These are phyloP conservation scores for Chlorella vulgaris DNA, from an alignment of 139 green algal genomes.

Conservation along the genomic window DNA sequence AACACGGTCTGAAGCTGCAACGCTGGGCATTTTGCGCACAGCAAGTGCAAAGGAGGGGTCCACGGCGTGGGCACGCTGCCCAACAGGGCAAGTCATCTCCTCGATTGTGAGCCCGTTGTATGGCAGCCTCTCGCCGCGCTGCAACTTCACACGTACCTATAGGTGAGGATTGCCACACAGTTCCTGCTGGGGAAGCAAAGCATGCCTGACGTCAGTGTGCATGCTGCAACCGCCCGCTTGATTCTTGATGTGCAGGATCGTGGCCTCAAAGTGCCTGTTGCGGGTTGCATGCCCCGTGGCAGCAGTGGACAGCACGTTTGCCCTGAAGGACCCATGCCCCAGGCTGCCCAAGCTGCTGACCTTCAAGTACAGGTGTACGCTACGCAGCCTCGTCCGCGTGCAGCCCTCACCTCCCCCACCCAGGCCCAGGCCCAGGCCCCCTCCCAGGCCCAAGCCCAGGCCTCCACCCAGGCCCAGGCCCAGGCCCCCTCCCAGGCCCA, in stretches of 20 bases:
- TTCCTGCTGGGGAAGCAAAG: neutral
- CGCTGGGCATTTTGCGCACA: neutral
- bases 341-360: neutral
- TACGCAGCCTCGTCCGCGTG: neutral
- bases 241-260: no score
- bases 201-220: neutral
- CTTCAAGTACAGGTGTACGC: neutral
- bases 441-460: neutral
- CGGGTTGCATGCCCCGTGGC: neutral
- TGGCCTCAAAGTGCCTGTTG: neutral
- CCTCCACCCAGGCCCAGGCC: neutral
- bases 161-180: neutral
- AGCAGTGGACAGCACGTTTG: neutral
- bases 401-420: neutral
- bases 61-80: neutral
- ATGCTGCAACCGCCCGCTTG: no score
- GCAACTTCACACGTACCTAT: neutral
- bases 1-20: neutral
- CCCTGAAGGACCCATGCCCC: neutral
- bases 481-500: neutral
- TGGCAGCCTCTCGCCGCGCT: neutral
- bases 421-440: neutral
- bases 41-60: neutral
- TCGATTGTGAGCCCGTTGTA: neutral
- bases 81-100: neutral